Base-by-base conservation (phyloP, 129 eudicot genomes). In the Helichrysum umbraculigerum region DNA sequence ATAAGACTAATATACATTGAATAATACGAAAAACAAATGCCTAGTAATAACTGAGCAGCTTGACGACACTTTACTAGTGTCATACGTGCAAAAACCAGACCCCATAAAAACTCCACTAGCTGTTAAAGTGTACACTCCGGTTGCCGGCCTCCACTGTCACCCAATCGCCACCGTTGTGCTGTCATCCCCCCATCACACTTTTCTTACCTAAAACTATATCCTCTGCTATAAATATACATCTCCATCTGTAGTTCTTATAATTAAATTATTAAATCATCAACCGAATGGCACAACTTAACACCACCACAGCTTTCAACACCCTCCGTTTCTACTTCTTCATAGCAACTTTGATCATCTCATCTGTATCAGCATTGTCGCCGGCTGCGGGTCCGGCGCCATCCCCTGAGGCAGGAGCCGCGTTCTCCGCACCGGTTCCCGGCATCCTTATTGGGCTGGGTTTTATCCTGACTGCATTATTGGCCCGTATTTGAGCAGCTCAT, bases 301-400 rank as follows among this genome's bases (percentile, higher is more conserved):
- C 39, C 39, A 65, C 71, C 37, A 7, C 70, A 15, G n/a, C 71
- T 28, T 8, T 74, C 17, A 30, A 41, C 8, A 25, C 34, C 77
- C 21, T 72, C 35, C 57, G 47, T 5, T 11, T 68, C 68, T 17
- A 29, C 81, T 59, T 77, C 69, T 77, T 70, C 76, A 66, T 83
- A 44, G 59, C 81, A 65, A 62, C 81, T 0, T 79, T 58, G 19
- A 52, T 76, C 29, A 76, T 76, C 39, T 11, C 29, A 11, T 44
- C 52, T 0, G 79, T 56, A 22, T 79, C 74, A 14, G 79, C 83
- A 4, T 75, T 83, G 73, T 76, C 74, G 12, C 76, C 57, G 15
- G 84, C 68, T 4, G 25, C 64, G 76, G 85, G 89, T 34, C 88
- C 88, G 15, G 85, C 91, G 2, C 95, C 91, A 4, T 75, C 84